A percentile compares a stretch with the other conserved stretches of the same genome.
Conservation (phyloP, 2,329 filamentous ascomycete species). For the Diplodia sapinea region DNA sequence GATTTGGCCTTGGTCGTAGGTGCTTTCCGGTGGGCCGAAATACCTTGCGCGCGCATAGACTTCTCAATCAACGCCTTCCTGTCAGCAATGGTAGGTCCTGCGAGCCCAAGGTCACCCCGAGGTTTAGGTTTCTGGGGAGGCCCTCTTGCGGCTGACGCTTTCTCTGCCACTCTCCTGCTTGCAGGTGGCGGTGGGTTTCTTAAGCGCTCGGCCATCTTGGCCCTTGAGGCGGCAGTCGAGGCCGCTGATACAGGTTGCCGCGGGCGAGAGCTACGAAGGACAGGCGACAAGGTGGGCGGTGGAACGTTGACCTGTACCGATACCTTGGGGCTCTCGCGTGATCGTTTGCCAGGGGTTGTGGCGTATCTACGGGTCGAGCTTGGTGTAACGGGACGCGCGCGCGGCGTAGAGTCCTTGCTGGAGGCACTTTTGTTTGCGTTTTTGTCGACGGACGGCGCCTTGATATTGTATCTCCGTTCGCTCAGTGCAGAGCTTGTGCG, state of each 20-base stretch:
- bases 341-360: conserved; percentile 16
- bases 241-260: conserved; percentile 35
- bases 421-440: not conserved
- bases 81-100: conserved; percentile 26
- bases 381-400: conserved; percentile 32
- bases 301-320: conserved; percentile 33
- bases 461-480: conserved; percentile 35
- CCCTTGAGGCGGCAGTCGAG: conserved; percentile 33
- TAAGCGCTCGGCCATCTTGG: conserved; percentile 28
- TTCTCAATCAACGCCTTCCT: conserved; percentile 29
- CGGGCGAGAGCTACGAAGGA: conserved; percentile 35
- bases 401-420: conserved; percentile 33
- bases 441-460: conserved; percentile 39
- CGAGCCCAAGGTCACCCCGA: conserved; percentile 15
- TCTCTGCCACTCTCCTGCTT: conserved; percentile 7
- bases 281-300: conserved; percentile 34
- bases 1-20: conserved; percentile 6
- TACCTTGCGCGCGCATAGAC: conserved; percentile 26
- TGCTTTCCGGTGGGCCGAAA: conserved; percentile 7
- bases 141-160: not conserved
- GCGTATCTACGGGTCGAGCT: conserved; percentile 42
- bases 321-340: conserved; percentile 23
- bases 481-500: conserved; percentile 38
- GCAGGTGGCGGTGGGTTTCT: conserved; percentile 17
- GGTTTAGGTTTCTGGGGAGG: conserved; percentile 24